These are phyloP conservation scores for Starmerella gropengiesseri DNA, from an alignment of 805 yeast species.

Conservation along the genomic window DNA sequence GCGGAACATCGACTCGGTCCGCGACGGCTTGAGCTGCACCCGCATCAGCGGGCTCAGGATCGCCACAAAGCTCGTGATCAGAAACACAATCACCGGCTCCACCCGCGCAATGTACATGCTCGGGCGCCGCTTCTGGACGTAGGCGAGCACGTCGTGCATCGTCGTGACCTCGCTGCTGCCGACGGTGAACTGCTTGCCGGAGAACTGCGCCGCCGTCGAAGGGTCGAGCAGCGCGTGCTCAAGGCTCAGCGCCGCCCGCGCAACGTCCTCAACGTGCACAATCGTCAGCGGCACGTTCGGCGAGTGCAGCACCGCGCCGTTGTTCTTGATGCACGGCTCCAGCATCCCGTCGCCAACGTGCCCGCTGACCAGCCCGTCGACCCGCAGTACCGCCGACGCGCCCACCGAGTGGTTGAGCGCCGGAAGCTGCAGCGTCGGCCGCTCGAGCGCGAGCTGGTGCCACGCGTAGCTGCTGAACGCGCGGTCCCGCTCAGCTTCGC, in stretches of 20 bases:
- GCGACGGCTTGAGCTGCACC: not conserved
- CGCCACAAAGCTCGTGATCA: slow-evolving; percentile 14
- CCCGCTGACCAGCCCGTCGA: slow-evolving; percentile 25
- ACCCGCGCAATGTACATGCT: slow-evolving; percentile 15
- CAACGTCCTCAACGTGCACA: slow-evolving; percentile 30
- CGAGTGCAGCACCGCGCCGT: slow-evolving; percentile 22
- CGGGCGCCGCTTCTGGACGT: slow-evolving; percentile 16
- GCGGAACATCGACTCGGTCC: slow-evolving; percentile 19
- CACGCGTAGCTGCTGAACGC: slow-evolving; percentile 25
- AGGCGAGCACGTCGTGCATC: slow-evolving; percentile 20
- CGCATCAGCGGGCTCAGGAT: slow-evolving; percentile 12
- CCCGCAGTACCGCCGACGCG: slow-evolving; percentile 21
- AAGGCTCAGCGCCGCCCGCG: slow-evolving; percentile 37
- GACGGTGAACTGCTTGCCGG: slow-evolving; percentile 19
- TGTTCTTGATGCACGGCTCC: slow-evolving; percentile 20
- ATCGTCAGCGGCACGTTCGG: slow-evolving; percentile 23
- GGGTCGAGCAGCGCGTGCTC: slow-evolving; percentile 25
- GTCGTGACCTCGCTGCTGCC: slow-evolving; percentile 22
- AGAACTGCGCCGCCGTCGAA: slow-evolving; percentile 11
- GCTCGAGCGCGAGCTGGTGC: slow-evolving; percentile 25
- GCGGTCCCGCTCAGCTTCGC: slow-evolving; percentile 10
- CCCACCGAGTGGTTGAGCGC: slow-evolving; percentile 1
- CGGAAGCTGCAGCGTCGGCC: slow-evolving; percentile 7
- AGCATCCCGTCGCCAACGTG: slow-evolving; percentile 26
- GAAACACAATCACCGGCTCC: slow-evolving; percentile 22